Evolutionary conservation across 1,284 basidiomycete genomes (phyloP), one percentile per base, ranked within the genome.

Genomic region (Ustilago cynodontis): DNA sequence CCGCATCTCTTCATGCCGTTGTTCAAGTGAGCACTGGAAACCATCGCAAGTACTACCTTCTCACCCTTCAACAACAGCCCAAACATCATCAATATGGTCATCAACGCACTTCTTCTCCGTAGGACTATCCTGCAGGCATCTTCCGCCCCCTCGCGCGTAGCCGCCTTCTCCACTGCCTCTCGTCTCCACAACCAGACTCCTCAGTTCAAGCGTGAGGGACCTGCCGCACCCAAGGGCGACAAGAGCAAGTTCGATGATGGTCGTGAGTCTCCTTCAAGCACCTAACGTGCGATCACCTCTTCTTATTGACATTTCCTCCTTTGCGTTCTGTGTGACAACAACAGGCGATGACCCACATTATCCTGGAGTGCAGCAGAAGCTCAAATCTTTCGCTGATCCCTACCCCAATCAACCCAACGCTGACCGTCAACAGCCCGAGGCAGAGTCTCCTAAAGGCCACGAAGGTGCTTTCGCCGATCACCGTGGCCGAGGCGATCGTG

Each of bases 391-490:
- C 29, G 51, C 58, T 24, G 70, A 77, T 3, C 47, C 63, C 4
- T 69, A 60, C 55, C 75, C 75, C 4, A 73, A 70, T 52, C 54
- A 59, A n/a, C 75, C 75, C 26, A 60, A 58, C n/a, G 56, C 50
- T 3, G 49, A 53, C 28, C 59, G 58, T 4, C 52, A 22, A 9
- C 14, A 33, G 1, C 70, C 75, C 1, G 75, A 77, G 51, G 59
- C 70, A n/a, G 75, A 77, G 24, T 64, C 66, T 7, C 75, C 75
- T 5, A 28, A 31, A 13, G 75, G 75, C 5, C 70, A 73, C 39
- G 64, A 66, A 22, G 75, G 75, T 0, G 66, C 75, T 5, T 77
- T 77, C 58, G 70, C 75, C 13, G 75, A 77, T 43, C 75, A 77
- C 47, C 75, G 75, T 11, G 75, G 75, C 9, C 54, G 70, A 14